Evolutionary conservation across 2,329 filamentous ascomycete genomes (phyloP).

Genomic region (Ophiocordyceps camponoti-floridani): DNA sequence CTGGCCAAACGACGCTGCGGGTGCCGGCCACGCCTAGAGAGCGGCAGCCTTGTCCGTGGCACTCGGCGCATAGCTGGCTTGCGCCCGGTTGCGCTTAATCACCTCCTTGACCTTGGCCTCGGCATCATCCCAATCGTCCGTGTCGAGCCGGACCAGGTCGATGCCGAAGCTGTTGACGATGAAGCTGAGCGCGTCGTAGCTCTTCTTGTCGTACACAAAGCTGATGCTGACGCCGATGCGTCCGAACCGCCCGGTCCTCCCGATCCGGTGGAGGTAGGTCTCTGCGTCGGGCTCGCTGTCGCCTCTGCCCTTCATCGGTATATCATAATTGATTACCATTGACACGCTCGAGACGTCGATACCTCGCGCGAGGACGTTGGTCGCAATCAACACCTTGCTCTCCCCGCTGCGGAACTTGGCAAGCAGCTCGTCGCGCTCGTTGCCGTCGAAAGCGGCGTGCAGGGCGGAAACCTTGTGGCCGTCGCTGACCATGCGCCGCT

Average conservation of each 20-base stretch:
- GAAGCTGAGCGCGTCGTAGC: conserved; percentile 60
- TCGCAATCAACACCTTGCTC: conserved; percentile 93
- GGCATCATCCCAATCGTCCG: conserved; percentile 78
- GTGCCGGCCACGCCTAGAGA: conserved; percentile 11
- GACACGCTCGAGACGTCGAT: conserved; percentile 86
- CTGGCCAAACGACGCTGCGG: conserved; percentile 1
- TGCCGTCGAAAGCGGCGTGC: conserved; percentile 73
- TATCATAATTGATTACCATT: conserved; percentile 96
- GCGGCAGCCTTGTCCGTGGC: conserved; percentile 18
- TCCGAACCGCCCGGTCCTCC: conserved; percentile 89
- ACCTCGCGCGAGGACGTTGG: conserved; percentile 87
- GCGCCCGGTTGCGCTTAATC: conserved; percentile 52
- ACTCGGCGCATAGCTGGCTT: conserved; percentile 32
- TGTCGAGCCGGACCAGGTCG: conserved; percentile 63
- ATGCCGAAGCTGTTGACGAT: conserved; percentile 71
- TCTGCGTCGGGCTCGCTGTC: conserved; percentile 79
- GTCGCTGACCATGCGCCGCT: conserved; percentile 69
- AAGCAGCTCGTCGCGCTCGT: conserved; percentile 67
- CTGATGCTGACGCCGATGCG: conserved; percentile 91
- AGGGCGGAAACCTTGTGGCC: conserved; percentile 85
- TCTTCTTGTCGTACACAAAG: conserved; percentile 75
- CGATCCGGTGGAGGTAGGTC: conserved; percentile 95
- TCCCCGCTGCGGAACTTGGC: conserved; percentile 71
- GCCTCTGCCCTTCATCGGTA: conserved; percentile 55
- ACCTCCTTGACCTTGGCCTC: conserved; percentile 68